phyloP scores from a whole-genome alignment of 1,284 basidiomycete genomes.

The Fomitopsis palustris region DNA sequence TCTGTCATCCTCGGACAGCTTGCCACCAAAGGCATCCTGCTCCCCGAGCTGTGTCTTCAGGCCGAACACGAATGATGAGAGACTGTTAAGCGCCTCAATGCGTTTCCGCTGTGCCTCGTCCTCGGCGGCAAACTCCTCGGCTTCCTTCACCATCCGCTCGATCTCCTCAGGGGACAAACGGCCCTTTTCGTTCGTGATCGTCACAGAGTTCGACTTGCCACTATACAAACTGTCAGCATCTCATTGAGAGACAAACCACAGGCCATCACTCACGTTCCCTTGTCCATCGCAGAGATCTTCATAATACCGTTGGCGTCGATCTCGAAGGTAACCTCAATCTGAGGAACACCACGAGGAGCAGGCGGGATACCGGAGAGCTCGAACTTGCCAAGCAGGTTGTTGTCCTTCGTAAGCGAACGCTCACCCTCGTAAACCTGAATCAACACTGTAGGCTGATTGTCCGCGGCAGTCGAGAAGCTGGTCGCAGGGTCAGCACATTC shows the following conservation, averaged over 20 bases:
- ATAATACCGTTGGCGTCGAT: conserved; percentile 92
- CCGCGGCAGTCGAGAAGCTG: conserved; percentile 92
- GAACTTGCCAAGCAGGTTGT: conserved; percentile 97
- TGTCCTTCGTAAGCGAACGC: conserved; percentile 95
- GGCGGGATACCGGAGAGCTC: conserved; percentile 92
- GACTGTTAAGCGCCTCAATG: conserved; percentile 81
- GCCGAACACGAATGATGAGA: conserved; percentile 78
- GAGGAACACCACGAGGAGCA: conserved; percentile 92
- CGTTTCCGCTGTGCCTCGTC: conserved; percentile 87
- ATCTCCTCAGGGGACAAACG: conserved; percentile 86
- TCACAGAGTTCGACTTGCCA: conserved; percentile 87
- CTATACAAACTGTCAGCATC: conserved; percentile 27
- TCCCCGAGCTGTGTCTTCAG: conserved; percentile 87
- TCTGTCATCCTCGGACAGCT: conserved; percentile 86
- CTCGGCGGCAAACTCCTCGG: conserved; percentile 86
- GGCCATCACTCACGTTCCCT: conserved; percentile 71
- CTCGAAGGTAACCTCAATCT: conserved; percentile 94
- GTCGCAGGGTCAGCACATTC: conserved; percentile 4
- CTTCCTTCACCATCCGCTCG: conserved; percentile 89
- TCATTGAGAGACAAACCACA: not conserved
- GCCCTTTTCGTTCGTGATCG: conserved; percentile 85
- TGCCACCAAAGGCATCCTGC: conserved; percentile 87
- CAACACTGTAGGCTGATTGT: conserved; percentile 90
- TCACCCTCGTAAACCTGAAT: conserved; percentile 96
- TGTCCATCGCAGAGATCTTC: conserved; percentile 86